These are phyloP conservation scores for Coriolopsis trogii DNA, from an alignment of 1,284 basidiomycete species.

Conservation along the genomic window DNA sequence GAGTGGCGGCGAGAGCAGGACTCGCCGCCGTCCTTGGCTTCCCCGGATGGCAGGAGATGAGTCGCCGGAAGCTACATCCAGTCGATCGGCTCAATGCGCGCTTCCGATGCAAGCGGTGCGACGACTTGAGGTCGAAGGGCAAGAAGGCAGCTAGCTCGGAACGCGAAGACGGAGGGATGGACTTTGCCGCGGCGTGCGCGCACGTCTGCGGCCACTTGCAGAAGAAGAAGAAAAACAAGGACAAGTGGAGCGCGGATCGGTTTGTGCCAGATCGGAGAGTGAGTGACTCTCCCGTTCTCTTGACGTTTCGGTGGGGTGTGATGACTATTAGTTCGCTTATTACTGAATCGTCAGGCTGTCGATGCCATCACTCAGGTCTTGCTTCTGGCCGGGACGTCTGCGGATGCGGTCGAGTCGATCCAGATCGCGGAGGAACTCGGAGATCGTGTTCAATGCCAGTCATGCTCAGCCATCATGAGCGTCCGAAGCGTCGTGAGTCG, in stretches of 20 bases:
- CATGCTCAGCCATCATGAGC: conserved; percentile 59
- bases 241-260: conserved; percentile 48
- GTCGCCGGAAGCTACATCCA: conserved; percentile 51
- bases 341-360: conserved; percentile 41
- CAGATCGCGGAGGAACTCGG: conserved; percentile 30
- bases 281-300: conserved; percentile 11
- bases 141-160: too few relatives aligned
- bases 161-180: conserved; percentile 45
- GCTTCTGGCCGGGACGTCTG: conserved; percentile 32
- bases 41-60: conserved; percentile 50
- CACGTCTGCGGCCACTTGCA: conserved; percentile 51
- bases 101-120: conserved; percentile 59
- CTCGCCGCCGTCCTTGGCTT: conserved; percentile 53
- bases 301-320: background rate
- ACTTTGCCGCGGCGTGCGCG: conserved; percentile 56
- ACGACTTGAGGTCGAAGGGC: background rate
- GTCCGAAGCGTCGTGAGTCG: conserved; percentile 48
- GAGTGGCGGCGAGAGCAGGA: conserved; percentile 40
- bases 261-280: conserved; percentile 65
- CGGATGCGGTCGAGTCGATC: conserved; percentile 35
- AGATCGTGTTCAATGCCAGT: conserved; percentile 47
- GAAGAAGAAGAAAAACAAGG: conserved; percentile 33
- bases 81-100: conserved; percentile 58
- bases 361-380: conserved; percentile 43
- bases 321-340: too few relatives aligned